Percentiles rank a stretch among this genome's conserved stretches.
phyloP scores from a whole-genome alignment of 345 rosid species.

The Eucalyptus brandiana region DNA sequence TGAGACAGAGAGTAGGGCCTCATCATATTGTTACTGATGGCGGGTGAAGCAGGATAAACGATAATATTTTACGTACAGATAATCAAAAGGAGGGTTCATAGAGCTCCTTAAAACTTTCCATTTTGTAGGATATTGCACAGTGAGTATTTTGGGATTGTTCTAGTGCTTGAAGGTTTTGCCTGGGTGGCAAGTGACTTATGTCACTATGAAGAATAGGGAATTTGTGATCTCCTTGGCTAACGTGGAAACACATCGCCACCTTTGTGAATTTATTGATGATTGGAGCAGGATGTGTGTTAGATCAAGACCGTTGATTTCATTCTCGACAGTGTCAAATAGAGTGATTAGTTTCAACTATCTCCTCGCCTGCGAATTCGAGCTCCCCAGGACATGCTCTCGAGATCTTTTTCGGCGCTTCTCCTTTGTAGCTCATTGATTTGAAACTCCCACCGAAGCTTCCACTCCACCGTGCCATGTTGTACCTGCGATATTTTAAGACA shows the following conservation, averaged over 20 bases:
- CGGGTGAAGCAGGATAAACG: not conserved
- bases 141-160: not conserved
- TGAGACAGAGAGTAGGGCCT: not conserved
- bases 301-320: not conserved
- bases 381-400: slow-evolving; percentile 5
- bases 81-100: not conserved
- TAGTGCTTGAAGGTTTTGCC: not conserved
- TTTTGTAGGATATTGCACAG: not conserved
- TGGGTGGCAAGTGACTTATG: not conserved
- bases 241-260: not conserved
- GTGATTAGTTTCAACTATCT: not conserved
- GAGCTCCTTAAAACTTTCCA: not conserved
- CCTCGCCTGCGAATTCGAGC: not conserved
- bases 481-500: not conserved
- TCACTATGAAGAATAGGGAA: not conserved
- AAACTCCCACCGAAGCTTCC: slow-evolving; percentile 5
- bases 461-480: not conserved
- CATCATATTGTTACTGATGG: not conserved
- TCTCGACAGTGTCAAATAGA: not conserved
- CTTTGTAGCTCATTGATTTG: slow-evolving; percentile 6
- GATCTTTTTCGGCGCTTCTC: not conserved
- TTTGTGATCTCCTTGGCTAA: not conserved
- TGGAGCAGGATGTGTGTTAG: not conserved
- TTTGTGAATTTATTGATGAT: not conserved
- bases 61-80: not conserved